A percentile compares a stretch with the other conserved stretches of the same genome.
phyloP scores from a whole-genome alignment of 129 eudicot genomes.

The Pulicaria dysenterica region DNA sequence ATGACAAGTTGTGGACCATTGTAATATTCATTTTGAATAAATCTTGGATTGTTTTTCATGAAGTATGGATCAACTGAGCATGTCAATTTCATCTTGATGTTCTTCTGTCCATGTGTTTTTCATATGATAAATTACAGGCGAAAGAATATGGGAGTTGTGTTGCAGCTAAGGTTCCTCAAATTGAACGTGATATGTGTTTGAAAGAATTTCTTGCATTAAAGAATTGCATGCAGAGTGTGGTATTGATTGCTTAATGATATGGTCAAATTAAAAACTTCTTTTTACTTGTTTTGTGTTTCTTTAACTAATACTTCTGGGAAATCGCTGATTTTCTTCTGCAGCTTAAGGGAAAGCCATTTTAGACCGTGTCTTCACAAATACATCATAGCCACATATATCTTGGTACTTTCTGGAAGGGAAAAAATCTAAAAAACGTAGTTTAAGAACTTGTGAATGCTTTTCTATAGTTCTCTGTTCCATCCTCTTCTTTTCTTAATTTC shows the following conservation, averaged over 20 bases:
- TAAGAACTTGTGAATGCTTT: constrained; percentile 13
- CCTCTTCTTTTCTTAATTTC: background rate
- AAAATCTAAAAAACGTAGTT: constrained; percentile 5
- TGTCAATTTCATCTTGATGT: constrained; percentile 16
- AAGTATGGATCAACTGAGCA: background rate
- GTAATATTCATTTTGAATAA: background rate
- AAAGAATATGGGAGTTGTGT: constrained; percentile 95
- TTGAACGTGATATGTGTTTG: constrained; percentile 89
- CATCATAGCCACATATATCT: constrained; percentile 23
- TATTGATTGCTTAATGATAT: constrained; percentile 37
- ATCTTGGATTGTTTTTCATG: background rate
- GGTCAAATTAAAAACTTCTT: background rate
- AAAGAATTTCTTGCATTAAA: constrained; percentile 78
- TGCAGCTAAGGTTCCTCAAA: constrained; percentile 86
- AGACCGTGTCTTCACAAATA: constrained; percentile 9
- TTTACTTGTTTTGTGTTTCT: constrained; percentile 13
- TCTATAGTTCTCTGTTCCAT: background rate
- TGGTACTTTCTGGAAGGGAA: constrained; percentile 21
- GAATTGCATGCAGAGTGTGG: constrained; percentile 93
- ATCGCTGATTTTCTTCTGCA: constrained; percentile 34
- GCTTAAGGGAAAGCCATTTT: constrained; percentile 64
- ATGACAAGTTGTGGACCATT: background rate
- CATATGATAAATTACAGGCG: constrained; percentile 50
- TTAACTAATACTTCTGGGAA: constrained; percentile 24
- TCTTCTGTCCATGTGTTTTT: constrained; percentile 7